phyloP scores from a whole-genome alignment of 2,329 filamentous ascomycete genomes.

The Hymenoscyphus linearis region DNA sequence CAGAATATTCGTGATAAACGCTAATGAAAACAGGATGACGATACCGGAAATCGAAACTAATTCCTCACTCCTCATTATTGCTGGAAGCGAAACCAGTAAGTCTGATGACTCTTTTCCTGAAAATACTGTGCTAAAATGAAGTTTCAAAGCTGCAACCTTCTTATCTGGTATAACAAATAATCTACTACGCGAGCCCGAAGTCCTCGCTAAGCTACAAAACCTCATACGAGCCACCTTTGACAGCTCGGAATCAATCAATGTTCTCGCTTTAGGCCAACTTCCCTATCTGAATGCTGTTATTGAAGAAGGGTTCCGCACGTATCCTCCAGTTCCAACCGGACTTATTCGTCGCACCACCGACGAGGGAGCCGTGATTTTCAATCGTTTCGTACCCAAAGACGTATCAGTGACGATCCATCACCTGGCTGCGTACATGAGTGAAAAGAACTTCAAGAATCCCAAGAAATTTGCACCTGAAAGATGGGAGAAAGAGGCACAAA shows the following conservation, averaged over 20 bases:
- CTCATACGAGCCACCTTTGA: neutral
- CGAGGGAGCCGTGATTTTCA: neutral
- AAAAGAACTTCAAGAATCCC: constrained; percentile 9
- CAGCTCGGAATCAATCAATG: neutral
- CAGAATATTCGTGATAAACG: neutral
- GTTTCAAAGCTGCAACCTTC: neutral
- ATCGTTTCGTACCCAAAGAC: neutral
- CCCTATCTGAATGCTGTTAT: neutral
- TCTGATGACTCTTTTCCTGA: neutral
- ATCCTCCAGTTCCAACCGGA: neutral
- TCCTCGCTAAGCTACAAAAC: neutral
- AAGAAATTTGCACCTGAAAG: constrained; percentile 18
- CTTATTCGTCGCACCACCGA: neutral
- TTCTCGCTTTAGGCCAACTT: neutral
- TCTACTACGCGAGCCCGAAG: neutral
- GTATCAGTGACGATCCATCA: neutral
- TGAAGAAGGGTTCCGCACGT: neutral
- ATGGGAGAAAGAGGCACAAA: constrained; percentile 27
- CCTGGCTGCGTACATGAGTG: neutral
- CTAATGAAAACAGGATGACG: constrained; percentile 1
- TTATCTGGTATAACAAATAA: neutral
- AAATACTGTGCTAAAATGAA: neutral
- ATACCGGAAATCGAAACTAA: constrained; percentile 9
- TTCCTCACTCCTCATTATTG: constrained; percentile 14
- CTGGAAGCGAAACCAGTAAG: constrained; percentile 32